Evolutionary conservation across 768 basidiomycete genomes (phyloP).

Genomic region (Lentinula sp.): DNA sequence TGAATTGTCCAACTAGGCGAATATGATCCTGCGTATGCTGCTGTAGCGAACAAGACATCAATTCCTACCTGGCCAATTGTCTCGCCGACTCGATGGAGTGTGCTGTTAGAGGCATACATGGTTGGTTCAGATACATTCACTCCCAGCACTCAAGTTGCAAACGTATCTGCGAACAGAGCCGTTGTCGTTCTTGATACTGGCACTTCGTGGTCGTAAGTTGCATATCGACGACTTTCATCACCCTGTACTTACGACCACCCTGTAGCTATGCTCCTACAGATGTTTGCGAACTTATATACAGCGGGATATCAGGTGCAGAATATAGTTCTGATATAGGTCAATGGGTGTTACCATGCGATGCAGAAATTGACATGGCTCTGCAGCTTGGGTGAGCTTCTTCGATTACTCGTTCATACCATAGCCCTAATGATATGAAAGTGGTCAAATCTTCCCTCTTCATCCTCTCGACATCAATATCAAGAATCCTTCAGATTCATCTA

Average conservation of each 20-base stretch:
- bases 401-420: not conserved
- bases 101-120: slow-evolving; percentile 69
- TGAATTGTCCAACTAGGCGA: slow-evolving; percentile 42
- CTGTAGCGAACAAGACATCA: slow-evolving; percentile 46
- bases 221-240: not conserved
- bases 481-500: slow-evolving; percentile 33
- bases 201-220: slow-evolving; percentile 68
- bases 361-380: slow-evolving; percentile 73
- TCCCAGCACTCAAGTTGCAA: slow-evolving; percentile 47
- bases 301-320: slow-evolving; percentile 53
- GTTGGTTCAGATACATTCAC: slow-evolving; percentile 44
- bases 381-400: slow-evolving; percentile 57
- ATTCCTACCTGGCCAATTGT: slow-evolving; percentile 72
- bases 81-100: slow-evolving; percentile 65
- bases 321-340: slow-evolving; percentile 46
- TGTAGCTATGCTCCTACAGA: slow-evolving; percentile 62
- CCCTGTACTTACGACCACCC: not conserved
- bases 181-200: slow-evolving; percentile 78
- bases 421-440: slow-evolving; percentile 31
- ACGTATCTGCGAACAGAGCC: slow-evolving; percentile 62
- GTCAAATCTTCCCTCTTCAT: slow-evolving; percentile 71
- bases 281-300: slow-evolving; percentile 66
- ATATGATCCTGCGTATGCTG: slow-evolving; percentile 54
- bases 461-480: slow-evolving; percentile 68
- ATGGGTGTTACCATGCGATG: slow-evolving; percentile 71